Conservation (phyloP, 768 basidiomycete species). For the Chalciporus piperatus region DNA sequence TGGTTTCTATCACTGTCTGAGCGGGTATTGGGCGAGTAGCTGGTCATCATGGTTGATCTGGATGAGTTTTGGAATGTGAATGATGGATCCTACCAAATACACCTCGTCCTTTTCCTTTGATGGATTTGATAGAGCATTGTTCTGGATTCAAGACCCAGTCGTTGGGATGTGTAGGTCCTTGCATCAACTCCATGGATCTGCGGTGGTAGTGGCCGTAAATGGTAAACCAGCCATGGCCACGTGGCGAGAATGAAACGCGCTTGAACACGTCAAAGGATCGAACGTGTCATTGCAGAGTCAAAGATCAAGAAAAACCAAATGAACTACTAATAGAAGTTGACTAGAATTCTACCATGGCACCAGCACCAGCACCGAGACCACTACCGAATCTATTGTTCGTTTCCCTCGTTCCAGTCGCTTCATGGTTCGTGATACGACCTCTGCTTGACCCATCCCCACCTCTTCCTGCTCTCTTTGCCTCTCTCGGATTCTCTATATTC, state of each 20-base stretch:
- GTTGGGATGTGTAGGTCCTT: too few species aligned
- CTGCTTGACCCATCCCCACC: slow-evolving; percentile 66
- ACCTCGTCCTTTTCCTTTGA: slow-evolving; percentile 54
- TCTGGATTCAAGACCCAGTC: slow-evolving; percentile 39
- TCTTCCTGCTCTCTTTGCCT: slow-evolving; percentile 72
- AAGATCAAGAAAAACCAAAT: background rate
- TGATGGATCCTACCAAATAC: slow-evolving; percentile 51
- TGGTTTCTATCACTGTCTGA: slow-evolving; percentile 73
- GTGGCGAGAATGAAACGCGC: background rate
- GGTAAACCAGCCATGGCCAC: slow-evolving; percentile 14
- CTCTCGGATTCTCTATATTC: slow-evolving; percentile 79
- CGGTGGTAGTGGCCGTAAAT: slow-evolving; percentile 9
- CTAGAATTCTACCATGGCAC: slow-evolving; percentile 27
- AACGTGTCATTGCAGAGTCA: too few species aligned
- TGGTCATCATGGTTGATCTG: slow-evolving; percentile 28
- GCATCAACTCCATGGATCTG: too few species aligned
- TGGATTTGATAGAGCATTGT: slow-evolving; percentile 46
- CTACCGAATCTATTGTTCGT: slow-evolving; percentile 51
- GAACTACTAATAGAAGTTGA: background rate
- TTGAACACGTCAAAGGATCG: too few species aligned
- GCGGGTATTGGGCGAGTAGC: slow-evolving; percentile 35
- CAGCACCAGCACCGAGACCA: slow-evolving; percentile 41
- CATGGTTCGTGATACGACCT: slow-evolving; percentile 73
- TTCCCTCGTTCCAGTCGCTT: slow-evolving; percentile 62
- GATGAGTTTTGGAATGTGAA: background rate